Evolutionary conservation across 192 early-diverging fungal species (phyloP).

Genomic region (Thamnidium elegans): DNA sequence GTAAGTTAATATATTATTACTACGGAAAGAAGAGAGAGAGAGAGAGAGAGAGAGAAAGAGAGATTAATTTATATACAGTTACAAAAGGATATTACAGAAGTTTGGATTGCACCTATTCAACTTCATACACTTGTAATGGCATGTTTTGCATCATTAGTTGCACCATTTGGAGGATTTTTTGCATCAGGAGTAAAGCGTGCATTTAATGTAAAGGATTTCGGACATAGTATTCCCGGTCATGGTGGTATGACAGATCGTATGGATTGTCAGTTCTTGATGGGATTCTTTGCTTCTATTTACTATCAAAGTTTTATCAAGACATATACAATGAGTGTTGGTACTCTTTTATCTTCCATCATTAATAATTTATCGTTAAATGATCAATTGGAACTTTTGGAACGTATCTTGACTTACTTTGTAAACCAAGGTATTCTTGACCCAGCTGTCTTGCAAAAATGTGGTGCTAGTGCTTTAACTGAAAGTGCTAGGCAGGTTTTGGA

Average conservation of each 20-base stretch:
- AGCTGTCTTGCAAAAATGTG: slow-evolving; percentile 21
- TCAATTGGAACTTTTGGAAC: slow-evolving; percentile 33
- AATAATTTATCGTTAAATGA: slow-evolving; percentile 22
- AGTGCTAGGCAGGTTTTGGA: slow-evolving; percentile 9
- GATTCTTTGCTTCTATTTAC: slow-evolving; percentile 88
- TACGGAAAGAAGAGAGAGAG: too few species aligned
- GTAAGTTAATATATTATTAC: slow-evolving; percentile 18
- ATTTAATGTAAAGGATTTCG: slow-evolving; percentile 97
- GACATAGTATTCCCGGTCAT: slow-evolving; percentile 94
- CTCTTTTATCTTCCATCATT: slow-evolving; percentile 22
- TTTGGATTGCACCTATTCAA: slow-evolving; percentile 79
- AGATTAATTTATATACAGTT: slow-evolving; percentile 1
- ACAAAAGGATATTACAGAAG: slow-evolving; percentile 39
- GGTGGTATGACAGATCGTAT: slow-evolving; percentile 97
- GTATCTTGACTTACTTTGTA: slow-evolving; percentile 32
- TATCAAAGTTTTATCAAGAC: slow-evolving; percentile 44
- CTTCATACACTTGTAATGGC: slow-evolving; percentile 86
- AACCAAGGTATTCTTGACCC: slow-evolving; percentile 33
- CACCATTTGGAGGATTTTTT: slow-evolving; percentile 98
- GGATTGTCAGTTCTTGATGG: slow-evolving; percentile 98
- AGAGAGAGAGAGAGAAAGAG: too few species aligned
- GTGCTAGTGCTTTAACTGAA: slow-evolving; percentile 20
- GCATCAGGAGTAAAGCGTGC: slow-evolving; percentile 94
- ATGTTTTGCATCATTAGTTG: slow-evolving; percentile 89
- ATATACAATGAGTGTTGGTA: slow-evolving; percentile 21